These are phyloP conservation scores for Fonsecaea multimorphosa DNA, from an alignment of 2,329 filamentous ascomycete species.

Conservation along the genomic window DNA sequence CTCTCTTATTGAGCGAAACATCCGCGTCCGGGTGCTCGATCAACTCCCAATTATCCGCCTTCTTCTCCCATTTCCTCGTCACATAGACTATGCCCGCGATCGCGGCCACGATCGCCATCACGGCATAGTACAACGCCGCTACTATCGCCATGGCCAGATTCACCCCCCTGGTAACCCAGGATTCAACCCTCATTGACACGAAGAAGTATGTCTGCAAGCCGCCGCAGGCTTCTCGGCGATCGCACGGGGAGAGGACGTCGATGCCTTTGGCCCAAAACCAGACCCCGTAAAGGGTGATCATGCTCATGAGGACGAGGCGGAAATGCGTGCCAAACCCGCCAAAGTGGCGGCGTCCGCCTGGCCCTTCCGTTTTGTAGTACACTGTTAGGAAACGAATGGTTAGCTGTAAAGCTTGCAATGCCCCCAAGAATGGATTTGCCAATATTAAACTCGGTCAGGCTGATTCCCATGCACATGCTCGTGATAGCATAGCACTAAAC, in stretches of 20 bases:
- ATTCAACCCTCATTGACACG: slow-evolving; percentile 13
- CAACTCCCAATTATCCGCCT: slow-evolving; percentile 15
- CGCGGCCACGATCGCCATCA: slow-evolving; percentile 23
- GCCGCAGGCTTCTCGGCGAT: slow-evolving; percentile 17
- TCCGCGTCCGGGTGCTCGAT: slow-evolving; percentile 13
- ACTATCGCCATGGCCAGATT: slow-evolving; percentile 17
- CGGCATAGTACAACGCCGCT: slow-evolving; percentile 18
- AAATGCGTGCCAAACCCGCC: slow-evolving; percentile 34
- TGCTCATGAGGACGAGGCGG: slow-evolving; percentile 28
- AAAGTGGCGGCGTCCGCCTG: slow-evolving; percentile 29
- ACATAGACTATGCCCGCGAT: slow-evolving; percentile 10
- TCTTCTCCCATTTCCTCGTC: background rate
- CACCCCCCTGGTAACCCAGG: slow-evolving; percentile 11
- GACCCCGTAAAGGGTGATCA: slow-evolving; percentile 26
- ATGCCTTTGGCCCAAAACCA: slow-evolving; percentile 33
- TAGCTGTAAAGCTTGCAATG: background rate
- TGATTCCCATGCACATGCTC: no score
- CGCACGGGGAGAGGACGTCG: slow-evolving; percentile 10
- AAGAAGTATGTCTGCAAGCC: slow-evolving; percentile 18
- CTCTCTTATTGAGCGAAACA: slow-evolving; percentile 18
- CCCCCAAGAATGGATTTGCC: no score
- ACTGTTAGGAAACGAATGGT: background rate
- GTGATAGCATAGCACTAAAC: no score
- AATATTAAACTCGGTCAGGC: no score
- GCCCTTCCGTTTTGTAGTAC: slow-evolving; percentile 31